Evolutionary conservation across 495 filamentous ascomycete species (phyloP), one percentile per base, ranked within the genome.

Genomic region (Penicillium soppii): DNA sequence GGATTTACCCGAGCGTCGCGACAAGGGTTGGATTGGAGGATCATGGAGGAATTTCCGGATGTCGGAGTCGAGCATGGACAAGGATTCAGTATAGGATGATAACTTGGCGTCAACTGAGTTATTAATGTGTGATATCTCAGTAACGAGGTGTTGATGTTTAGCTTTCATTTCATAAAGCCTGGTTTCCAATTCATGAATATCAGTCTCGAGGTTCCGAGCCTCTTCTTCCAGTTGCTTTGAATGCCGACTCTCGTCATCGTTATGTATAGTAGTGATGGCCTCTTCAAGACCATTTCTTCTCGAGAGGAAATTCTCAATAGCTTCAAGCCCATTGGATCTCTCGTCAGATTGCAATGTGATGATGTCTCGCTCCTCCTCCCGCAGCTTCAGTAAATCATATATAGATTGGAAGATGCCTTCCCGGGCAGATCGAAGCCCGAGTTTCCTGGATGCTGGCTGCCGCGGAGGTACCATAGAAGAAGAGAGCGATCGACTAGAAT

Each of bases 381-480:
- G 89, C 7, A 95, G 71, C 48, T 76, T 77, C 13, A 89, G 79
- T 25, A 96, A 69, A 49, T 88, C 82, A 27, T 78, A 76, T 53
- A 97, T 95, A 16, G 83, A 82, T 47, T 70, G 74, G 4, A 86
- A 74, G 9, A 97, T 83, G 1, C 86, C 88, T 3, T 82, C 73
- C 20, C 92, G 77, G 7, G 91, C 90, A 43, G 78, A 79, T 26
- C 76, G 74, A 19, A 95, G 73, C 0, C 83, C 77, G 8, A 86
- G 66, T 54, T 80, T 84, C 53, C 72, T 74, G 19, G 60, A 36
- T 36, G 71, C 66, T 1, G 85, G 85, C 52, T 88, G 86, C 25
- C 83, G 79, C n/a, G 84, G 74, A 1, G 86, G 85, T 9, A 84
- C 63, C 13, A 81, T 70, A n/a, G 75, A 58, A 22, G 54, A 53